Percentiles rank a stretch among this genome's conserved stretches.
phyloP scores from a whole-genome alignment of 2,329 filamentous ascomycete genomes.

The Colletotrichum horii region DNA sequence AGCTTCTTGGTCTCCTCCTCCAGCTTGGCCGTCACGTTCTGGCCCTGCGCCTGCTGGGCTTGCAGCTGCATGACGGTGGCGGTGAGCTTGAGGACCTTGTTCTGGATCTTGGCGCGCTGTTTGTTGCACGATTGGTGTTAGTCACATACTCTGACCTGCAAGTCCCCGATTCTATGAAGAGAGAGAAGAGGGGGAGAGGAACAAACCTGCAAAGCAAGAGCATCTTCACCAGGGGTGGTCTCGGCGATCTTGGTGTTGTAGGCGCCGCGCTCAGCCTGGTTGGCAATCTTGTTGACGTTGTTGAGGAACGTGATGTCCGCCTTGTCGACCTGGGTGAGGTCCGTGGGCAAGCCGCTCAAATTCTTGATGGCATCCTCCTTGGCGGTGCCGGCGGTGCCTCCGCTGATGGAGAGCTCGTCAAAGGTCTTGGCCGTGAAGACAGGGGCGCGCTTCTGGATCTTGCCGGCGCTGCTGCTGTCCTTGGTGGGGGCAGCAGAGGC shows the following conservation, averaged over 20 bases:
- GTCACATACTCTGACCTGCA: not conserved
- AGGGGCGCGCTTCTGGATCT: constrained; percentile 25
- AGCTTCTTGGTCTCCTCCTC: constrained; percentile 55
- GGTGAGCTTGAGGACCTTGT: constrained; percentile 64
- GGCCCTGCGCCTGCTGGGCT: constrained; percentile 55
- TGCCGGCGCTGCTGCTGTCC: constrained; percentile 16
- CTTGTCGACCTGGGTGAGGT: constrained; percentile 48
- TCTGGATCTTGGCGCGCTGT: constrained; percentile 61
- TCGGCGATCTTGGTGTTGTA: constrained; percentile 58
- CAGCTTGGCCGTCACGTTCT: constrained; percentile 48
- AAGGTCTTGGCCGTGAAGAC: constrained; percentile 42
- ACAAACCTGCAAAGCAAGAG: constrained; percentile 50
- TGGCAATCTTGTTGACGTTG: constrained; percentile 55
- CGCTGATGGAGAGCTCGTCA: constrained; percentile 51
- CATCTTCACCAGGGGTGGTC: constrained; percentile 47
- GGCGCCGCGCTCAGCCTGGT: constrained; percentile 55
- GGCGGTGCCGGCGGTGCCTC: constrained; percentile 50
- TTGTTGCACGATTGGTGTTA: not conserved
- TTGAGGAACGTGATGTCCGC: constrained; percentile 54
- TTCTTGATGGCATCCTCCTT: constrained; percentile 46
- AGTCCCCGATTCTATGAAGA: no score
- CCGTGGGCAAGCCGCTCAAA: constrained; percentile 39
- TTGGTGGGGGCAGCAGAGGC: constrained; percentile 26
- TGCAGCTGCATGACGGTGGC: constrained; percentile 55
- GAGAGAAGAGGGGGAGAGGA: no score